Percentiles rank a stretch among this genome's conserved stretches.
phyloP scores from a whole-genome alignment of 2,329 filamentous ascomycete genomes.

The Clonostachys chloroleuca region DNA sequence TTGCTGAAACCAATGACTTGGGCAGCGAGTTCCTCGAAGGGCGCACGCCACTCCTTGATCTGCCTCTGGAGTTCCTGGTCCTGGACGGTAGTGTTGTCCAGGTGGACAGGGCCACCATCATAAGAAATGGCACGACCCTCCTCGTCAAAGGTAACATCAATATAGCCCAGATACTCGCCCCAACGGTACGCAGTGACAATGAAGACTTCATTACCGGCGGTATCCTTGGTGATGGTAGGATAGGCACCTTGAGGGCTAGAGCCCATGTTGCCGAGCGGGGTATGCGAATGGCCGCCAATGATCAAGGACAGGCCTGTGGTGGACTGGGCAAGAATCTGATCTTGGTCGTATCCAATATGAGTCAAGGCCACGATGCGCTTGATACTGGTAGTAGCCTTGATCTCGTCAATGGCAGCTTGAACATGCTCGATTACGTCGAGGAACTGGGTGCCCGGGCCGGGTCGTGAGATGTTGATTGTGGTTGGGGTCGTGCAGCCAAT shows the following conservation, averaged over 20 bases:
- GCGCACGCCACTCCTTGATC: conserved; percentile 52
- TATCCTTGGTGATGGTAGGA: conserved; percentile 58
- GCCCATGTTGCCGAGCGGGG: conserved; percentile 55
- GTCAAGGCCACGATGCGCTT: conserved; percentile 62
- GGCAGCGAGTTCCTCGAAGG: conserved; percentile 55
- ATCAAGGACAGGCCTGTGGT: conserved; percentile 64
- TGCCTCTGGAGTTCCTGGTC: conserved; percentile 53
- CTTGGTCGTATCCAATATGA: conserved; percentile 62
- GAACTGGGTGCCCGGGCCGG: conserved; percentile 54
- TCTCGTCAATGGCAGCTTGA: conserved; percentile 57
- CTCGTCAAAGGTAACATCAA: conserved; percentile 59
- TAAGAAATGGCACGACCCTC: conserved; percentile 59
- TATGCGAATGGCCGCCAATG: conserved; percentile 59
- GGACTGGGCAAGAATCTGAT: conserved; percentile 53
- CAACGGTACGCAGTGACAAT: conserved; percentile 64
- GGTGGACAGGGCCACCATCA: conserved; percentile 58
- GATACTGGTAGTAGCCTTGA: conserved; percentile 52
- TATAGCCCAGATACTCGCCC: conserved; percentile 66
- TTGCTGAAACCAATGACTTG: conserved; percentile 51
- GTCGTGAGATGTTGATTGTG: conserved; percentile 52
- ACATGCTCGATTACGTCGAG: conserved; percentile 52
- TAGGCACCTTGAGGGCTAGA: conserved; percentile 55
- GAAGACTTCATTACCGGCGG: conserved; percentile 62
- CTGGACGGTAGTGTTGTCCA: conserved; percentile 56
- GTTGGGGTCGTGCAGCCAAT: conserved; percentile 61